Evolutionary conservation across 805 yeast species (phyloP).

Genomic region (Schizosaccharomyces lindneri): DNA sequence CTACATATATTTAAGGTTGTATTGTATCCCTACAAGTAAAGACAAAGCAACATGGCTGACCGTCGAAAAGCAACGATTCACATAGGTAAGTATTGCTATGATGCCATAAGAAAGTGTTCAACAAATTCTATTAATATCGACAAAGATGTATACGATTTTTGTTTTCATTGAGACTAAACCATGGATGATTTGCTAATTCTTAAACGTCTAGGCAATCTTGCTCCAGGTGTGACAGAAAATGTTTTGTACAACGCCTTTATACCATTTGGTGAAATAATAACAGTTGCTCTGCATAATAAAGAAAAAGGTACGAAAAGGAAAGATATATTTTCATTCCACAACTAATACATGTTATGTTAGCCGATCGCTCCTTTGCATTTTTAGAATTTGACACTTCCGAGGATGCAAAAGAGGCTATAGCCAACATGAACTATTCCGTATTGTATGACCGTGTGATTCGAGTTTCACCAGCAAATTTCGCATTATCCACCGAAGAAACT

Average conservation of each 20-base stretch:
- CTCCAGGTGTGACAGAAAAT: background rate
- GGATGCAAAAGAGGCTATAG: conserved; percentile 1
- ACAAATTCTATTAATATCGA: no score
- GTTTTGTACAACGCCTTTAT: background rate
- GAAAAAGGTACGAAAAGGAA: background rate
- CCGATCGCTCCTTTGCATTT: background rate
- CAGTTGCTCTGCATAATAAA: background rate
- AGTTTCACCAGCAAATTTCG: background rate
- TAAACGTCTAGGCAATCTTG: background rate
- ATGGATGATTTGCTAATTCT: background rate
- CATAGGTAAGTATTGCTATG: background rate
- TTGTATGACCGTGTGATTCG: background rate
- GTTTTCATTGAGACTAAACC: no score
- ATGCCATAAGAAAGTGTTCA: no score
- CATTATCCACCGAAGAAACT: background rate
- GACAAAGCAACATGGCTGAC: background rate
- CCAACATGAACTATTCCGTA: background rate
- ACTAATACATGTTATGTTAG: background rate
- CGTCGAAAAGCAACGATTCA: background rate
- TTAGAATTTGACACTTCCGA: background rate
- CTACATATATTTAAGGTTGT: background rate
- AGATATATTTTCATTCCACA: background rate
- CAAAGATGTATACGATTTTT: no score
- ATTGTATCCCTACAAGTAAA: background rate
- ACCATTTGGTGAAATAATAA: conserved; percentile 1